Conservation (phyloP, 2,329 filamentous ascomycete genomes). For the Penicillium polonicum region DNA sequence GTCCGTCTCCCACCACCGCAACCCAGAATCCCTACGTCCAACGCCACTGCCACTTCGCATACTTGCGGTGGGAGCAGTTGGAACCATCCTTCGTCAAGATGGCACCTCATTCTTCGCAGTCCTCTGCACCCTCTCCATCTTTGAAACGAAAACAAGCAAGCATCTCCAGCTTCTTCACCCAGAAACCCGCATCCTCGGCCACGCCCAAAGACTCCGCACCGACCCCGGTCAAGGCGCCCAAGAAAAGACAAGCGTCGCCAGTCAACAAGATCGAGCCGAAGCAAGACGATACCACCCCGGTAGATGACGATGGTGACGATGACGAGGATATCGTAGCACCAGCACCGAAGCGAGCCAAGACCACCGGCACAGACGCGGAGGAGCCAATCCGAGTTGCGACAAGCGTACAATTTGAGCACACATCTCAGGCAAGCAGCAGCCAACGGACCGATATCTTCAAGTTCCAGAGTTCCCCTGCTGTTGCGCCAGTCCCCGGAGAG, state of each 20-base stretch:
- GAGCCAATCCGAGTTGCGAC: slow-evolving; percentile 7
- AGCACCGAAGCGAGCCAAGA: slow-evolving; percentile 42
- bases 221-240: slow-evolving; percentile 3
- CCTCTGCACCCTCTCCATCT: slow-evolving; percentile 33
- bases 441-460: slow-evolving; percentile 59
- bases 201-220: slow-evolving; percentile 12
- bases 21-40: background rate
- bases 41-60: background rate
- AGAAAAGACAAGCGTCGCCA: slow-evolving; percentile 15
- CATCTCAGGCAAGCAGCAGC: slow-evolving; percentile 39
- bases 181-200: slow-evolving; percentile 44
- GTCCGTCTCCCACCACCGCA: background rate
- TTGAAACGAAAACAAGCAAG: slow-evolving; percentile 60
- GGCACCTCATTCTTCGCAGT: slow-evolving; percentile 36
- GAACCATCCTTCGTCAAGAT: slow-evolving; percentile 20
- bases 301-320: slow-evolving; percentile 14
- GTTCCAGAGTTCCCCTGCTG: slow-evolving; percentile 54
- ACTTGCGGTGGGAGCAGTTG: background rate
- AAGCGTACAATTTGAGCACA: slow-evolving; percentile 7
- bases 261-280: slow-evolving; percentile 5
- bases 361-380: slow-evolving; percentile 22
- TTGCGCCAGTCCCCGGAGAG: slow-evolving; percentile 35
- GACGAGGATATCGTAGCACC: slow-evolving; percentile 44
- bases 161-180: slow-evolving; percentile 81
- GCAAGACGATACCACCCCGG: slow-evolving; percentile 1